These are phyloP conservation scores for Stemphylium vesicarium DNA, from an alignment of 2,329 filamentous ascomycete genomes.

Conservation along the genomic window DNA sequence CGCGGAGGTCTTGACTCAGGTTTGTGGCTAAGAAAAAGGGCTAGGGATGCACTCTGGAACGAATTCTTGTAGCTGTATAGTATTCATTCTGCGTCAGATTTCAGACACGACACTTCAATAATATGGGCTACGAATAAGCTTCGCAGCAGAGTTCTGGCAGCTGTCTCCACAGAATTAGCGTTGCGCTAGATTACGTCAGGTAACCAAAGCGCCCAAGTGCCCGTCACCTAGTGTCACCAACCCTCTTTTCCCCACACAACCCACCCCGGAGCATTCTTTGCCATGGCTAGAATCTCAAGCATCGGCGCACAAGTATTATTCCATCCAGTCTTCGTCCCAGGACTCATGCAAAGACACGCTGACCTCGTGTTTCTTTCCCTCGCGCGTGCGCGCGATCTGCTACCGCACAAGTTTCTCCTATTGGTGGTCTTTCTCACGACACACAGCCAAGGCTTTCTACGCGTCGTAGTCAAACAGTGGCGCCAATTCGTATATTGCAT, in stretches of 20 bases:
- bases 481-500: slow-evolving; percentile 23
- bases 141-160: too few species aligned
- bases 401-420: slow-evolving; percentile 18
- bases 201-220: too few species aligned
- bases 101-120: too few species aligned
- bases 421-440: slow-evolving; percentile 30
- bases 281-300: neutral
- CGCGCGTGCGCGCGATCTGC: neutral
- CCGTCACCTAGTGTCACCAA: neutral
- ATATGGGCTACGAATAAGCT: too few species aligned
- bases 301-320: neutral
- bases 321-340: neutral
- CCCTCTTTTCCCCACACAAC: neutral
- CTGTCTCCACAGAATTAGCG: too few species aligned
- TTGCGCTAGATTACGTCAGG: too few species aligned
- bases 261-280: neutral
- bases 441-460: slow-evolving; percentile 24
- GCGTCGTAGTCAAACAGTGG: slow-evolving; percentile 21
- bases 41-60: too few species aligned
- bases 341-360: neutral
- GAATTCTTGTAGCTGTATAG: too few species aligned
- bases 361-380: neutral
- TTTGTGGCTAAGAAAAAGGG: too few species aligned
- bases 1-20: too few species aligned
- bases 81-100: too few species aligned